Base-by-base conservation (phyloP, 805 yeast species). In the Metschnikowia henanensis region DNA sequence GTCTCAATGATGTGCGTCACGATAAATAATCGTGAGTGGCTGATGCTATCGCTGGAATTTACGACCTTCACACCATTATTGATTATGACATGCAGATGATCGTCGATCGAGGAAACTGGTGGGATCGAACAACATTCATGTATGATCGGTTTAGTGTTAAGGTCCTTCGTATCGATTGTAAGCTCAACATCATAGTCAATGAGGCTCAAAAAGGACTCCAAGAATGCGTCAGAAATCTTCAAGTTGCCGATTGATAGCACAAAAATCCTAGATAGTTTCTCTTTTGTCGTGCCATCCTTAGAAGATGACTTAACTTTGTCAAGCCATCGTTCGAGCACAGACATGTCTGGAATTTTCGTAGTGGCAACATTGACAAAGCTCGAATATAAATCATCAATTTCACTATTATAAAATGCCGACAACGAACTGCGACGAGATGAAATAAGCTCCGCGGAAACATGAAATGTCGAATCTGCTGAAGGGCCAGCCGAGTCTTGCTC, bases 361-460 rank as follows among this genome's bases (percentile, higher is more conserved):
- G 74, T 66, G 10, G 76, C 76, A 16, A 78, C 72, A 48, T 75
- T 75, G 46, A 81, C 77, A 57, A 86, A 86, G 59, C 86, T 87
- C 8, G 83, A 72, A 60, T 84, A 85, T 25, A 87, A 62, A 51
- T 83, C 89, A 63, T 87, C 94, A 20, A 80, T 76, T 43, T 77
- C 82, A 34, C 62, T 61, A 48, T 75, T 75, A 31, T 71, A 54
- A 23, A 58, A 43, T 1, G 52, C 47, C 4, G 56, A 30, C n/a
- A 53, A 40, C 15, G 60, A 59, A 40, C 46, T 47, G 20, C 47
- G 47, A 25, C 57, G 50, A 6, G 47, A 37, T 5, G 46, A 18
- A 15, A 35, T 41, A 39, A 49, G 52, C 15, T 37, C 39, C 13
- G 39, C 41, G n/a, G 37, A 13, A 3, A 29, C 37, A 19, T 35